Evolutionary conservation across 148 eudicot genomes (phyloP).

Genomic region (Camellia lanceoleosa): DNA sequence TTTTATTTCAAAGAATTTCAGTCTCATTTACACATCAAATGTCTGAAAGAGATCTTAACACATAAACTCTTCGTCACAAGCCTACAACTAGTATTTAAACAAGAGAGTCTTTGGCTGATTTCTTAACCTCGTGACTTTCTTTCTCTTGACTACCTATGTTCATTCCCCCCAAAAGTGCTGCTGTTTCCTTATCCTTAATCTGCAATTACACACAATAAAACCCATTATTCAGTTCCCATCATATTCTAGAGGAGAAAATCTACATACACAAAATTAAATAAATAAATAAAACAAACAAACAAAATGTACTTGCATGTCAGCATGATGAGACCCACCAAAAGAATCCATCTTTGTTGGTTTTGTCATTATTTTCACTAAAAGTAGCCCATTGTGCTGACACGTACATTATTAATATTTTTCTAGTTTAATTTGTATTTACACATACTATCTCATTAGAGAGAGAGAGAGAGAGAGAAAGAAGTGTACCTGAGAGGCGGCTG

Average conservation of each 20-base stretch:
- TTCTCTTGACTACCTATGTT: constrained; percentile 40
- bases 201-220: constrained; percentile 22
- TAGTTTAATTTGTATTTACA: no score
- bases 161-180: constrained; percentile 42
- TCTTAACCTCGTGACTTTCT: constrained; percentile 42
- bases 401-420: neutral
- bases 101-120: constrained; percentile 46
- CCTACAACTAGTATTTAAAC: constrained; percentile 27
- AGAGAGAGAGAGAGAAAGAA: neutral
- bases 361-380: neutral
- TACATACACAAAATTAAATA: no score
- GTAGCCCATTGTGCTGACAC: no score
- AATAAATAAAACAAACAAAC: neutral
- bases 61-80: neutral
- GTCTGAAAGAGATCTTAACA: neutral
- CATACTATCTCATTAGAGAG: no score
- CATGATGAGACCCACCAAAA: no score
- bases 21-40: constrained; percentile 1
- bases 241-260: no score
- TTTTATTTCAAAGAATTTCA: constrained; percentile 7
- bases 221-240: neutral
- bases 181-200: constrained; percentile 53
- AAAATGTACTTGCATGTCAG: no score
- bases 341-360: no score
- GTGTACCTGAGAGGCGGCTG: constrained; percentile 48